Conservation (phyloP, 2,329 filamentous ascomycete genomes). For the Xylariaceae sp. region DNA sequence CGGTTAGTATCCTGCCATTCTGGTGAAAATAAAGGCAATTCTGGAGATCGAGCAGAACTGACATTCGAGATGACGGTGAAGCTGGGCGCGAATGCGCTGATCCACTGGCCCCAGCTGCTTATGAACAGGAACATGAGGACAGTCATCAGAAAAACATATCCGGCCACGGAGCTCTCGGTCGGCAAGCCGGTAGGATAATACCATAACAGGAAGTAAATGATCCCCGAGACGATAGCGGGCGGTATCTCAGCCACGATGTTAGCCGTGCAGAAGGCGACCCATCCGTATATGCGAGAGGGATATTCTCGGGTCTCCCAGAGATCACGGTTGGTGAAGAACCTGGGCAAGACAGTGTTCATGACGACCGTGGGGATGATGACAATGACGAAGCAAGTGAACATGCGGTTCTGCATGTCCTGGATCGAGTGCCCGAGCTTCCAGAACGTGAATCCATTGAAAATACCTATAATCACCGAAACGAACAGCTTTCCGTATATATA, state of each 20-base stretch:
- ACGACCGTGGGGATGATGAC: slow-evolving; percentile 63
- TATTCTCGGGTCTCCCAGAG: slow-evolving; percentile 70
- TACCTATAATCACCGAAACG: slow-evolving; percentile 61
- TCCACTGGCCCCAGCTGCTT: slow-evolving; percentile 75
- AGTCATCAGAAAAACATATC: slow-evolving; percentile 74
- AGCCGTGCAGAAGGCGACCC: slow-evolving; percentile 69
- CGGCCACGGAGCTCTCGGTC: slow-evolving; percentile 56
- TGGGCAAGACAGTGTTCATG: slow-evolving; percentile 69
- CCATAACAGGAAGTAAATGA: slow-evolving; percentile 70
- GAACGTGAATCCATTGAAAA: slow-evolving; percentile 78
- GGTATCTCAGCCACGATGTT: slow-evolving; percentile 70
- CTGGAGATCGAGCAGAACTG: slow-evolving; percentile 20
- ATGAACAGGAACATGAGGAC: slow-evolving; percentile 74
- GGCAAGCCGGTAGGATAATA: slow-evolving; percentile 72
- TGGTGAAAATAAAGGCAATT: neutral
- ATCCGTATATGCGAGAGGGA: slow-evolving; percentile 70
- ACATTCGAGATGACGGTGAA: slow-evolving; percentile 72
- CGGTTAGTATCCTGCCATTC: neutral
- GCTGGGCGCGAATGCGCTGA: slow-evolving; percentile 72
- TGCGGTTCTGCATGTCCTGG: slow-evolving; percentile 67
- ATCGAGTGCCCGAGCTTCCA: slow-evolving; percentile 61
- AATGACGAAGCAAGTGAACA: slow-evolving; percentile 67
- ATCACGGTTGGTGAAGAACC: slow-evolving; percentile 67
- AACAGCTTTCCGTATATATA: slow-evolving; percentile 77
- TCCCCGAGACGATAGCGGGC: slow-evolving; percentile 55